Evolutionary conservation across 73 alveolate species (phyloP).

Genomic region (Paramecium caudatum): DNA sequence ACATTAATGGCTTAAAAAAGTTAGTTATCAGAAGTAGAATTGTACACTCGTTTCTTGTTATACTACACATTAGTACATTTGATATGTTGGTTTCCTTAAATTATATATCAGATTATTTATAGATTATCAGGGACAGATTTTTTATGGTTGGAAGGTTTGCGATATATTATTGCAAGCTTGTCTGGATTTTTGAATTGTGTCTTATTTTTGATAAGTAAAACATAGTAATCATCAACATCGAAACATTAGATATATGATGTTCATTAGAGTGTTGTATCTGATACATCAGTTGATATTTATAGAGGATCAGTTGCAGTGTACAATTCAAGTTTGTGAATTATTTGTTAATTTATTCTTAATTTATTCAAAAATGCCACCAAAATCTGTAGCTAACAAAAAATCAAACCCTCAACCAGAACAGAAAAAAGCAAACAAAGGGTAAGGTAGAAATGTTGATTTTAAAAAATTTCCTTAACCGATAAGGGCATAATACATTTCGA

Average conservation of each 20-base stretch:
- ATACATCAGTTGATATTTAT: background rate
- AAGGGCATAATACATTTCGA: constrained; percentile 69
- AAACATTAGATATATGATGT: background rate
- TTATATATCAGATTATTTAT: background rate
- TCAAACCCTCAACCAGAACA: background rate
- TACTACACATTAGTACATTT: background rate
- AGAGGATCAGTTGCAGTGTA: constrained; percentile 40
- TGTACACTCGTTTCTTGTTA: background rate
- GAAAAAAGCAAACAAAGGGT: background rate
- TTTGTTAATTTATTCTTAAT: background rate
- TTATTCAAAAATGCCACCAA: background rate
- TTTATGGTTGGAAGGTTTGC: background rate
- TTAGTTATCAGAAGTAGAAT: background rate
- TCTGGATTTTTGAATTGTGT: background rate
- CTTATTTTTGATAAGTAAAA: background rate
- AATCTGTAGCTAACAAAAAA: background rate
- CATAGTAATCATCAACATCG: background rate
- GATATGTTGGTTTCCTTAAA: background rate
- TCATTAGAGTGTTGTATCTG: background rate
- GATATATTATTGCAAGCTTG: background rate
- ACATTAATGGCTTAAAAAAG: background rate
- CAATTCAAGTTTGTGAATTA: constrained; percentile 40
- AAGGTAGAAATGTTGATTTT: constrained; percentile 27
- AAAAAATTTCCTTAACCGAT: constrained; percentile 33
- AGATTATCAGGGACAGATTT: background rate